Evolutionary conservation across 2,329 filamentous ascomycete genomes (phyloP).

Genomic region (Epichloe gansuensis): DNA sequence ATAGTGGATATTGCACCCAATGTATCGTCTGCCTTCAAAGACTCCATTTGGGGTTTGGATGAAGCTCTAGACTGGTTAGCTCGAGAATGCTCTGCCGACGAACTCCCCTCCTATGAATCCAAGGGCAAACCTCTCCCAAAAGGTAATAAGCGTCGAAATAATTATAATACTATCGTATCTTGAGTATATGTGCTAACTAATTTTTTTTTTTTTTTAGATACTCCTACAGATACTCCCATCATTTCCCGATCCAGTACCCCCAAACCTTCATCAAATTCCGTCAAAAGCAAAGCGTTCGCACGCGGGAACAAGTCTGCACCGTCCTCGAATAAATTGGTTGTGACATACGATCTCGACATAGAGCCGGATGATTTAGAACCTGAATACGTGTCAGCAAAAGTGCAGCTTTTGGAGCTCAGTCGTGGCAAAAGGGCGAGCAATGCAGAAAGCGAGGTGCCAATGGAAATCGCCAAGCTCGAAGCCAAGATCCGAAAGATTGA

Average conservation of each 20-base stretch:
- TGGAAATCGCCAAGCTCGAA: constrained; percentile 52
- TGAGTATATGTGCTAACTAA: constrained; percentile 4
- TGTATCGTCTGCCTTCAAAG: constrained; percentile 43
- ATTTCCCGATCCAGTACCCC: constrained; percentile 40
- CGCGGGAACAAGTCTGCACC: constrained; percentile 3
- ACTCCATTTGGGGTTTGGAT: constrained; percentile 72
- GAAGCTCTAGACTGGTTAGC: constrained; percentile 86
- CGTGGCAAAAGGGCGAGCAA: constrained; percentile 11
- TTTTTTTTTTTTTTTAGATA: constrained; percentile 24
- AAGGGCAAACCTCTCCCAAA: constrained; percentile 25
- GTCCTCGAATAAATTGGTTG: constrained; percentile 28
- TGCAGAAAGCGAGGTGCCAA: constrained; percentile 17
- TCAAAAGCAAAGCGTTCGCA: constrained; percentile 23
- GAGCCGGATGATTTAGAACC: constrained; percentile 66
- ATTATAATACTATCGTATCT: neutral
- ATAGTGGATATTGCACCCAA: constrained; percentile 56
- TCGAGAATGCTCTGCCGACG: constrained; percentile 55
- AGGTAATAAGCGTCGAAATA: constrained; percentile 15
- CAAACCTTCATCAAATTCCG: constrained; percentile 18
- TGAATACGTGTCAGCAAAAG: constrained; percentile 64
- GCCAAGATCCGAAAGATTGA: constrained; percentile 68
- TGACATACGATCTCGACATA: constrained; percentile 55
- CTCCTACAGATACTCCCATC: constrained; percentile 36
- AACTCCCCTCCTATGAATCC: constrained; percentile 59
- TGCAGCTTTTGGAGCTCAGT: constrained; percentile 46